A percentile compares a stretch with the other conserved stretches of the same genome.
Conservation (phyloP, 2,329 filamentous ascomycete species). For the Diaporthe sp. region DNA sequence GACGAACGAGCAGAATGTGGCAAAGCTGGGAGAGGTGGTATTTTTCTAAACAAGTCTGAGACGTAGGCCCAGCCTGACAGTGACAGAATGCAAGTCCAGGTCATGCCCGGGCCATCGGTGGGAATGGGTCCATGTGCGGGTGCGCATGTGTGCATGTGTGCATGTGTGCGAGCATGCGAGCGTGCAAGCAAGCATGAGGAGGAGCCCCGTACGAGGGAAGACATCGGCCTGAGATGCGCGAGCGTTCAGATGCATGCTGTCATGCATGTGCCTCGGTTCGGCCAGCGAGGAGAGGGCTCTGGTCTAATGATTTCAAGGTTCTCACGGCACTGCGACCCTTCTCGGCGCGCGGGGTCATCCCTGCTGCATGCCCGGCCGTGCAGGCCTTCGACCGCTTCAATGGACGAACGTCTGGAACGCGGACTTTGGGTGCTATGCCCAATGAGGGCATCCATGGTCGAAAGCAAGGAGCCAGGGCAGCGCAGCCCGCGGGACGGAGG, state of each 20-base stretch:
- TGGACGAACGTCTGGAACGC: conserved; percentile 29
- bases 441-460: conserved; percentile 29
- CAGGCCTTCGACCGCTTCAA: neutral
- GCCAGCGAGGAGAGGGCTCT: neutral
- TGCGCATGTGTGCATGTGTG: neutral
- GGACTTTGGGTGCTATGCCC: conserved; percentile 13
- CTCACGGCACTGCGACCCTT: neutral
- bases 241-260: conserved; percentile 21
- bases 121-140: neutral
- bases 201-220: neutral
- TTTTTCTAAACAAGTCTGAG: conserved; percentile 33
- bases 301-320: neutral
- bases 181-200: neutral
- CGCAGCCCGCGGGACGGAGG: conserved; percentile 21
- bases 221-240: neutral
- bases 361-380: neutral
- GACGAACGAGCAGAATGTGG: conserved; percentile 3
- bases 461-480: neutral
- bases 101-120: neutral
- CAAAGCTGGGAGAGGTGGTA: neutral
- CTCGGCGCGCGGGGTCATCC: neutral
- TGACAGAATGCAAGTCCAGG: conserved; percentile 5
- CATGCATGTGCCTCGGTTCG: conserved; percentile 30
- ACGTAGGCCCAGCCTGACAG: conserved; percentile 23
- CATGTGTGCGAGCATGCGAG: neutral